Conservation (phyloP, 1,284 basidiomycete species). For the Melanopsichium pennsylvanicum region DNA sequence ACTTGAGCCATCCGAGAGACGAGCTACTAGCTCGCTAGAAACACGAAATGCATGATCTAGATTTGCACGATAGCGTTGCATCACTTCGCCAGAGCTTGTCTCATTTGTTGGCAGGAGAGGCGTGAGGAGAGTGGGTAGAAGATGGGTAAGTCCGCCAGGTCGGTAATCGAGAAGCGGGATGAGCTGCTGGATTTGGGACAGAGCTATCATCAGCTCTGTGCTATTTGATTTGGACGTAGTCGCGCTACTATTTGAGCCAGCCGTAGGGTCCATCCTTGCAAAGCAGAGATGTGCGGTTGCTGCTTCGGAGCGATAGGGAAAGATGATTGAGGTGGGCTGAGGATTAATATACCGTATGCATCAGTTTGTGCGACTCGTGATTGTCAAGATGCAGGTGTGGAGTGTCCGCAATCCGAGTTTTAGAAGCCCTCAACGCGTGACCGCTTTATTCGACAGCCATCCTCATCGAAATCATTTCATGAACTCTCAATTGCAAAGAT, state of each 20-base stretch:
- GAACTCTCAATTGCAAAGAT: too few species aligned
- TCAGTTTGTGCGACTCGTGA: too few species aligned
- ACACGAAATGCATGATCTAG: constrained; percentile 44
- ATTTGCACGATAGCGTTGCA: constrained; percentile 32
- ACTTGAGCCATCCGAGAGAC: constrained; percentile 8
- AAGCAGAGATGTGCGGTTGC: too few species aligned
- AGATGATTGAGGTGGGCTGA: too few species aligned
- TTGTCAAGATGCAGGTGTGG: too few species aligned
- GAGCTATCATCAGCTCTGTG: constrained; percentile 43
- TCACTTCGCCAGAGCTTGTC: constrained; percentile 3
- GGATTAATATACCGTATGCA: too few species aligned
- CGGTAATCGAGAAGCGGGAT: constrained; percentile 42
- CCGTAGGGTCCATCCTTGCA: constrained; percentile 1
- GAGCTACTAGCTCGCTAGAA: constrained; percentile 13
- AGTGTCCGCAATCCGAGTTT: constrained; percentile 2
- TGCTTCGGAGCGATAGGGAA: too few species aligned
- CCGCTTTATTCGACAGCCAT: constrained; percentile 4
- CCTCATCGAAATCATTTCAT: too few species aligned
- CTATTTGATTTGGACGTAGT: constrained; percentile 21
- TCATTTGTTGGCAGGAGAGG: constrained; percentile 13
- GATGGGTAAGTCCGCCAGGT: constrained; percentile 29
- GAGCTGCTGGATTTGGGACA: constrained; percentile 42
- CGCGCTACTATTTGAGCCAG: too few species aligned
- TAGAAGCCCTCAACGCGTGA: neutral
- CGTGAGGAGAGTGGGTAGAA: constrained; percentile 20